Evolutionary conservation across 768 basidiomycete genomes (phyloP), one percentile per base, ranked within the genome.

Genomic region (Calvatia gigantea): DNA sequence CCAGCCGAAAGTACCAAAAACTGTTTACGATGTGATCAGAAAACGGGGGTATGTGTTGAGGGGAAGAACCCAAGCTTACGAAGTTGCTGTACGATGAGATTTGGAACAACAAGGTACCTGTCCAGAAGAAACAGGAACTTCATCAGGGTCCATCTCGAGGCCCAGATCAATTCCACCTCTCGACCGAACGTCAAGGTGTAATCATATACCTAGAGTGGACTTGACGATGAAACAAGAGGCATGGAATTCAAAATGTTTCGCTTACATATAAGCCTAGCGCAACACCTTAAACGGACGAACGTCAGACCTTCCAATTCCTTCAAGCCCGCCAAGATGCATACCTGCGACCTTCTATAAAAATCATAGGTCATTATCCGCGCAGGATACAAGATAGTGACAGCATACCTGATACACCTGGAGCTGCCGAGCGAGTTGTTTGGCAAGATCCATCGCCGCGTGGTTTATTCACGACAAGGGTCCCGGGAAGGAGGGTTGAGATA

Each of bases 41-140:
- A 19, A 9, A 41, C 4, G 1, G 19, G 2, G n/a, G 23, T 9
- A 1, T 19, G 23, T 8, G 17, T 41, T 9, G 17, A 3, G 7
- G 11, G 8, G 11, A 19, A 21, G 12, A 7, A 9, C n/a, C 39
- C 1, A 21, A 41, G 23, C 39, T 21, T 19, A 41, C 39, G 4
- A 41, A 7, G 23, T 41, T 17, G 39, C 19, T 41, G 47, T 2
- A 64, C 5, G 19, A 52, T n/a, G 17, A 59, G 48, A 37, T 68
- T 65, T 11, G 66, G 25, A 25, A 66, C 62, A 1, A 62, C 56
- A 7, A 60, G 53, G 47, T 71, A 71, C 27, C 66, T 63, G 48
- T 64, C 59, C 21, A 64, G 51, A 29, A 70, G 56, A 49, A 63
- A 71, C 15, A 69, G 46, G 44, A 55, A 38, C 41, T 68, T 69